A percentile compares a stretch with the other conserved stretches of the same genome.
Evolutionary conservation across 2,329 filamentous ascomycete species (phyloP).

Genomic region (Aspergillus thermomutatus): DNA sequence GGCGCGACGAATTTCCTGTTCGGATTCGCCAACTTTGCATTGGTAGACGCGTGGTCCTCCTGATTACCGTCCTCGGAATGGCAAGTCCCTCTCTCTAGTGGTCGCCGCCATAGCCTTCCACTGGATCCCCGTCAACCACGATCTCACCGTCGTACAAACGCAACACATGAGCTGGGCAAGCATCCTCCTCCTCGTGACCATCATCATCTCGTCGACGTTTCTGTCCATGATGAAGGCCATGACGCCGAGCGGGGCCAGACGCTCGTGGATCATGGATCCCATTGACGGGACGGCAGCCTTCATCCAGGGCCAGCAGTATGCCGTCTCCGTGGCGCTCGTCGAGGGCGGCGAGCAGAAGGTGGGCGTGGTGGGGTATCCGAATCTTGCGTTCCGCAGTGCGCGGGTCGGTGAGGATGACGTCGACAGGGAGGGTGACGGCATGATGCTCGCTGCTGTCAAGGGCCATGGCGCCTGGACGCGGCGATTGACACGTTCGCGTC

Average conservation of each 20-base stretch:
- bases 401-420: neutral
- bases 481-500: neutral
- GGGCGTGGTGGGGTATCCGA: conserved; percentile 9
- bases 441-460: conserved; percentile 6
- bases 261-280: conserved; percentile 10
- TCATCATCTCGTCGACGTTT: conserved; percentile 49
- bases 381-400: conserved; percentile 1
- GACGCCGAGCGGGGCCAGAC: conserved; percentile 42
- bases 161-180: conserved; percentile 30
- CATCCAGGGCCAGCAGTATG: conserved; percentile 7
- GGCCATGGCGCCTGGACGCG: conserved; percentile 5
- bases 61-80: conserved; percentile 33
- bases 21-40: conserved; percentile 44
- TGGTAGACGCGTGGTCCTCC: conserved; percentile 34
- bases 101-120: conserved; percentile 45
- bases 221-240: conserved; percentile 47
- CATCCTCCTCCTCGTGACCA: conserved; percentile 41
- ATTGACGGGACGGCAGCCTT: conserved; percentile 8
- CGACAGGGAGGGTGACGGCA: conserved; percentile 1
- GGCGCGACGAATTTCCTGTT: conserved; percentile 43
- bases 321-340: conserved; percentile 8
- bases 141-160: conserved; percentile 17
- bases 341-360: conserved; percentile 6
- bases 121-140: conserved; percentile 46
- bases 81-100: conserved; percentile 34